Base-by-base conservation (phyloP, 306 rosid genomes). In the Ammopiptanthus mongolicus region DNA sequence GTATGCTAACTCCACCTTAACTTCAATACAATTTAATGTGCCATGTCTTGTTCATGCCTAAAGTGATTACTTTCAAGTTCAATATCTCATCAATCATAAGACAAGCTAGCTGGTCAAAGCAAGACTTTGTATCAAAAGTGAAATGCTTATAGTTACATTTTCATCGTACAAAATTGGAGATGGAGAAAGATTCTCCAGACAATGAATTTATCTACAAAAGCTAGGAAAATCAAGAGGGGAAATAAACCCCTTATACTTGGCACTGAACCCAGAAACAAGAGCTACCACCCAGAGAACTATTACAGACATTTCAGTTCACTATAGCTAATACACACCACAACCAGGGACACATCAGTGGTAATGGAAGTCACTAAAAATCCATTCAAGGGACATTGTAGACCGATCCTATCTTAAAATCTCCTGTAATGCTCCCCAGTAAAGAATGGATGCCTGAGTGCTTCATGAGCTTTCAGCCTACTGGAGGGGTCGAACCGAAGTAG, bases 361-460 rank as follows among this genome's bases (percentile, higher is more conserved):
- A 36, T 10, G 46, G 29, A 33, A 1, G 25, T 28, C 18, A n/a
- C 55, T n/a, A 33, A n/a, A n/a, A n/a, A 51, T 51, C 62, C 63
- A 33, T 17, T 36, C 52, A 53, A 5, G 34, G 33, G 75, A 69
- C 66, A 31, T n/a, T n/a, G 66, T 60, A 31, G 15, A 28, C 18
- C n/a, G 28, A 37, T 34, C 55, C 14, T 41, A 69, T 63, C 41
- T 81, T 61, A 76, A 69, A 68, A 86, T 79, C 91, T 86, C 63
- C 78, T 80, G 3, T 78, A 63, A 63, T 73, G 78, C 25, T 89
- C 87, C 85, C 83, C 74, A 0, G 87, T 69, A 70, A 92, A 87
- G 85, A 92, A 90, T 0, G 97, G 85, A 39, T 92, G 97, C 71
- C 84, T 78, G 22, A 90, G 91, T 1, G 96, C 97, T 70, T 90